Percentiles rank a stretch among this genome's conserved stretches.
These are phyloP conservation scores for Blastocystis sp. DNA, from an alignment of 352 stramenopile species.

Conservation along the genomic window DNA sequence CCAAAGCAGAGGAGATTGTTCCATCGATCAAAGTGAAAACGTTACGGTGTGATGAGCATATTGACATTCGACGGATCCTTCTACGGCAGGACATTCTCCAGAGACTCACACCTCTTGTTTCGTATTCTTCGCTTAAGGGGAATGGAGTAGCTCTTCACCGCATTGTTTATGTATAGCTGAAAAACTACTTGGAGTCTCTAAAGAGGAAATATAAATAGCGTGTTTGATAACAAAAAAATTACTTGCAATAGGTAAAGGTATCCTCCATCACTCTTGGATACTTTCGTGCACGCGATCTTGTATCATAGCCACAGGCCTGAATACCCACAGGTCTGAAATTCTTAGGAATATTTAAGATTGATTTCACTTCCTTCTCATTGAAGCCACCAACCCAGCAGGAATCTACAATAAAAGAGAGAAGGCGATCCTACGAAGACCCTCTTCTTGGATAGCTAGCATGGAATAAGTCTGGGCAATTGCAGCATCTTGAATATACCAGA, in stretches of 20 bases:
- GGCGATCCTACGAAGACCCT: not conserved
- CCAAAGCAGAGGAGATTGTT: not conserved
- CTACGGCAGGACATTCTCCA: not conserved
- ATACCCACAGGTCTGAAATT: not conserved
- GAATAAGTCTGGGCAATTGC: not conserved
- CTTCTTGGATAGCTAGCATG: not conserved
- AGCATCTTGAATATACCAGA: not conserved
- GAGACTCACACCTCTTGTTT: not conserved
- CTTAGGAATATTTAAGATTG: not conserved
- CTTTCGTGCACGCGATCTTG: not conserved
- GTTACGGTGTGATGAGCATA: not conserved
- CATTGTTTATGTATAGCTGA: not conserved
- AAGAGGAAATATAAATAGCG: not conserved
- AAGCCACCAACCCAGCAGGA: not conserved
- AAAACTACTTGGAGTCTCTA: not conserved
- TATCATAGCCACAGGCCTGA: not conserved
- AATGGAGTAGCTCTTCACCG: not conserved
- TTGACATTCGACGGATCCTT: not conserved
- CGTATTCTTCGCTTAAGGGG: not conserved
- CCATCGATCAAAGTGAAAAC: slow-evolving; percentile 6
- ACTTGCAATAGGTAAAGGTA: not conserved
- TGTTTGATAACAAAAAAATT: not conserved
- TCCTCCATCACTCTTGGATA: not conserved
- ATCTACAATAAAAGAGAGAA: not conserved
- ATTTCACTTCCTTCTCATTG: not conserved